Percentiles rank a stretch among this genome's conserved stretches.
Conservation (phyloP, 163 green algal species). For the Picocystis sp. region DNA sequence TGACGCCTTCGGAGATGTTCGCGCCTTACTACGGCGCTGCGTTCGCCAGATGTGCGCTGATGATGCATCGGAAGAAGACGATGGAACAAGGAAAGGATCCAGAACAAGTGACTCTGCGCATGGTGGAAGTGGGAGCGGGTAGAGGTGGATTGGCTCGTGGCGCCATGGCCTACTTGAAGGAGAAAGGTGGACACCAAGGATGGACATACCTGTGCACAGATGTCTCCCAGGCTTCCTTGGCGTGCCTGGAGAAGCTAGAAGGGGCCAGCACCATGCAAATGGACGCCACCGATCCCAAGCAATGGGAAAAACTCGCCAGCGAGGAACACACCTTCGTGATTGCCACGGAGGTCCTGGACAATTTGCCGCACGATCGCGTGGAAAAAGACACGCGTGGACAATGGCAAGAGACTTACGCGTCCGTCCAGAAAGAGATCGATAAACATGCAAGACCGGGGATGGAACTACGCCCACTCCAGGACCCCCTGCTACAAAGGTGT, state of each 20-base stretch:
- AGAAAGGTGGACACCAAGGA: neutral
- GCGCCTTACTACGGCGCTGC: slow-evolving; percentile 59
- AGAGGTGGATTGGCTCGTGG: neutral
- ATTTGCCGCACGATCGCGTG: slow-evolving; percentile 75
- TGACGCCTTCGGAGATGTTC: slow-evolving; percentile 37
- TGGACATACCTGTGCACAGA: neutral
- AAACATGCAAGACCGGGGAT: neutral
- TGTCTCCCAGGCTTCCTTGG: no score
- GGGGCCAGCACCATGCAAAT: neutral
- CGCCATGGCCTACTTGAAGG: neutral
- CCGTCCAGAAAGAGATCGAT: neutral
- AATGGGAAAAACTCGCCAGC: neutral
- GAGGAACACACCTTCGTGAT: slow-evolving; percentile 37
- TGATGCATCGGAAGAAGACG: slow-evolving; percentile 22
- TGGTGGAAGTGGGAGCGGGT: neutral
- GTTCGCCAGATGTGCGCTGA: slow-evolving; percentile 31
- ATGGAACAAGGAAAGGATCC: slow-evolving; percentile 19
- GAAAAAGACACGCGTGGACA: slow-evolving; percentile 3
- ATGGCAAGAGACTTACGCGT: slow-evolving; percentile 43
- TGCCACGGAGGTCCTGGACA: slow-evolving; percentile 81
- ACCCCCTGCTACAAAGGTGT: neutral
- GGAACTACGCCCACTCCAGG: neutral
- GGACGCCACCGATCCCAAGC: neutral
- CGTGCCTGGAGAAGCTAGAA: neutral
- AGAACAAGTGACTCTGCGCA: slow-evolving; percentile 9